A percentile compares a stretch with the other conserved stretches of the same genome.
Evolutionary conservation across 2,329 filamentous ascomycete genomes (phyloP).

Genomic region (Cladophialophora chaetospira): DNA sequence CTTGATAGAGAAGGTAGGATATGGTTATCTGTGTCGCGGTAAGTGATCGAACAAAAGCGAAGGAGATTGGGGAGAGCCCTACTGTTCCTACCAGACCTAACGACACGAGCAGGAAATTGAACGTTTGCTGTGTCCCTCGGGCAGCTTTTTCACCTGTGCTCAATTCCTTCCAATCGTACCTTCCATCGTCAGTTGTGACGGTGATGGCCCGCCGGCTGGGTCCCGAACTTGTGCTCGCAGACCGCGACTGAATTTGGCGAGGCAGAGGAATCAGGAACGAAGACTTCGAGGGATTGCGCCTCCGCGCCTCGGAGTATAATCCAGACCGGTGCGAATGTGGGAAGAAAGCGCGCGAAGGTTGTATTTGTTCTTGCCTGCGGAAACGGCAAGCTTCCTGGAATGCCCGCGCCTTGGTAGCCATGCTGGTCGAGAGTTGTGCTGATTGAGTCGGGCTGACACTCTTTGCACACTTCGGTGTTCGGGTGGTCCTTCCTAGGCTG

Average conservation of each 20-base stretch:
- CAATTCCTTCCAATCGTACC: constrained; percentile 77
- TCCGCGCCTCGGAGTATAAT: no score
- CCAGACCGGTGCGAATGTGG: background rate
- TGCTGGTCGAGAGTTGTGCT: no score
- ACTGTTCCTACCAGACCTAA: constrained; percentile 76
- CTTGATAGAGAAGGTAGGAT: constrained; percentile 73
- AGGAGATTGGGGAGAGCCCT: constrained; percentile 40
- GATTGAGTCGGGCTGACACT: no score
- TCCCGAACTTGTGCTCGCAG: constrained; percentile 30
- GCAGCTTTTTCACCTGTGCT: constrained; percentile 76
- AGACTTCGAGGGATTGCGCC: no score
- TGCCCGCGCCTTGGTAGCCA: constrained; percentile 26
- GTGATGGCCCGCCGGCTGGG: constrained; percentile 71
- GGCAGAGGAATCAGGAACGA: no score
- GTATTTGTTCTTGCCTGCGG: background rate
- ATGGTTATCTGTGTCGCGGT: constrained; percentile 65
- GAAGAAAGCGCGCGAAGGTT: background rate
- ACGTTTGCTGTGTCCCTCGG: constrained; percentile 83
- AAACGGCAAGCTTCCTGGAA: constrained; percentile 30
- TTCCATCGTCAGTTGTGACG: constrained; percentile 81
- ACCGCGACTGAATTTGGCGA: background rate
- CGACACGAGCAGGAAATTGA: constrained; percentile 80
- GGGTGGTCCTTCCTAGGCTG: no score
- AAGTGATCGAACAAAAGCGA: background rate
- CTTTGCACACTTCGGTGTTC: no score